Evolutionary conservation across 768 basidiomycete genomes (phyloP).

Genomic region (Mycena haematopus): DNA sequence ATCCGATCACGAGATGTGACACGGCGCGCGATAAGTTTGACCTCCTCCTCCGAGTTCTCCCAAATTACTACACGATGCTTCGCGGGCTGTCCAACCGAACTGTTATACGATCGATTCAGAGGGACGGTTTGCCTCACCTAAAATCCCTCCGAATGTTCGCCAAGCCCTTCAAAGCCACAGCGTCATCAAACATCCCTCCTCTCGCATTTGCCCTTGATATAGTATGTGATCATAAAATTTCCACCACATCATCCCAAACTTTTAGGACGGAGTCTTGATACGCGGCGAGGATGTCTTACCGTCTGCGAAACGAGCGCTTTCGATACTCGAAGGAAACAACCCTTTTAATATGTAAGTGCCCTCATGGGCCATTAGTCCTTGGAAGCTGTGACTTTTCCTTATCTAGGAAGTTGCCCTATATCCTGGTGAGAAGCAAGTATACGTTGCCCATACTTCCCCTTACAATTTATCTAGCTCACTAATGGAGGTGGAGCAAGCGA

Average conservation of each 20-base stretch:
- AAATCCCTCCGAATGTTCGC: background rate
- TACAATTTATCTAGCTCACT: conserved; percentile 60
- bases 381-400: conserved; percentile 27
- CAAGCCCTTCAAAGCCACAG: background rate
- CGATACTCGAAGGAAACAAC: conserved; percentile 82
- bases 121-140: background rate
- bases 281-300: conserved; percentile 79
- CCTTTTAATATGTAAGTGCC: conserved; percentile 69
- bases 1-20: conserved; percentile 16
- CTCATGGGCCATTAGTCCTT: background rate
- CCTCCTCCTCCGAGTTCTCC: too few species aligned
- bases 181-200: conserved; percentile 30
- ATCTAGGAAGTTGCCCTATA: conserved; percentile 78
- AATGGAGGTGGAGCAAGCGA: conserved; percentile 87
- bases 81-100: background rate
- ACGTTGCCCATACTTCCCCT: background rate
- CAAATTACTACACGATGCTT: background rate
- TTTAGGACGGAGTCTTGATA: conserved; percentile 90
- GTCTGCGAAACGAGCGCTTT: conserved; percentile 75
- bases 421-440: conserved; percentile 57
- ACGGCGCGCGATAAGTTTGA: background rate
- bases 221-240: conserved; percentile 51
- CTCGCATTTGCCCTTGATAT: conserved; percentile 80
- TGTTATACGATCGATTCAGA: conserved; percentile 2
- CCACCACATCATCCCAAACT: background rate